Conservation (phyloP, 2,329 filamentous ascomycete species). For the Colletotrichum costaricense region DNA sequence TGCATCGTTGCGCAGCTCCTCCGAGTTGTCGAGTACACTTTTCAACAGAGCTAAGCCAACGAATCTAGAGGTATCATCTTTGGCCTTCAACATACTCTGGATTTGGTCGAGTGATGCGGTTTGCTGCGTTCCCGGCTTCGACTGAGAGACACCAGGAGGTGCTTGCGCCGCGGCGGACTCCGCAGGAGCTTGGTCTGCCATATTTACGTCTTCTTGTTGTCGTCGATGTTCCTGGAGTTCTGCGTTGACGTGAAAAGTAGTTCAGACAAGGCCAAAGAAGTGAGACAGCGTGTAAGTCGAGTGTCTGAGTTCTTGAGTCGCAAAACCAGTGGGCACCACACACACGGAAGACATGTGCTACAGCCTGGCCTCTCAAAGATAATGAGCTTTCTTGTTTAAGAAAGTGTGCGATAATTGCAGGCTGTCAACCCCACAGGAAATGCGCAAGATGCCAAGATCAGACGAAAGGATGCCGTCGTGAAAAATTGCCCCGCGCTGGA, state of each 20-base stretch:
- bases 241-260: neutral
- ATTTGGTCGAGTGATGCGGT: constrained; percentile 59
- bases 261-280: neutral
- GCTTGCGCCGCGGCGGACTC: neutral
- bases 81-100: constrained; percentile 64
- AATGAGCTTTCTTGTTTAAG: neutral
- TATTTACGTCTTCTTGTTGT: neutral
- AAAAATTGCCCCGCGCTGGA: constrained; percentile 33
- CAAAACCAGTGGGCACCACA: neutral
- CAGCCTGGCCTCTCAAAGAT: too few relatives aligned
- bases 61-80: constrained; percentile 76
- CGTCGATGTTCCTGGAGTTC: neutral
- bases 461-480: constrained; percentile 16
- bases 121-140: constrained; percentile 14
- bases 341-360: neutral
- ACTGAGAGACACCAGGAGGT: constrained; percentile 6
- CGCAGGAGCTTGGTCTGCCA: constrained; percentile 3
- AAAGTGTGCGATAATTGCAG: neutral
- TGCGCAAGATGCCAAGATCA: constrained; percentile 11
- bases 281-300: neutral
- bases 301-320: neutral
- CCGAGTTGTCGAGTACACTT: constrained; percentile 71
- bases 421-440: neutral
- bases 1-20: constrained; percentile 61
- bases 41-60: constrained; percentile 75